Conservation (phyloP, 139 green algal genomes). For the Prasinococcaceae sp. region DNA sequence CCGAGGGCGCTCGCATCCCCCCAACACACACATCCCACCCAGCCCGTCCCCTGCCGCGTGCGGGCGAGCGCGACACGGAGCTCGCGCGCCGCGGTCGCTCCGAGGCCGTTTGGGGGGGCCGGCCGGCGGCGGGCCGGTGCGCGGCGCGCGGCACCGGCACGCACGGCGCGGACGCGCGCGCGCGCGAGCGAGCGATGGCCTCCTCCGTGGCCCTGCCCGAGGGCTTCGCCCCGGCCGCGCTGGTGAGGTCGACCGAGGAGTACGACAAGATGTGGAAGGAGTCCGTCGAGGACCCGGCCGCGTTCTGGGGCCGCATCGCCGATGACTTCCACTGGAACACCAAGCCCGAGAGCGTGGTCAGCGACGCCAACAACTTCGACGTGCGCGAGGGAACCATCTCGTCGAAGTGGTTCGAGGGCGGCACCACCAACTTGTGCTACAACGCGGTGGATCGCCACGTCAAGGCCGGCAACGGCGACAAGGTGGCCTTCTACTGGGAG, state of each 20-base stretch:
- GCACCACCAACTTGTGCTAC: constrained; percentile 66
- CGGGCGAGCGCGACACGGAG: no score
- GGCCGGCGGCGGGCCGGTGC: no score
- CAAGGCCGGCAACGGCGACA: constrained; percentile 34
- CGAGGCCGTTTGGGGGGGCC: not conserved
- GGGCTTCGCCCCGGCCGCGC: not conserved
- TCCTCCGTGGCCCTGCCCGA: not conserved
- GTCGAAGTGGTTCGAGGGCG: constrained; percentile 65
- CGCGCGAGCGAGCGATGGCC: no score
- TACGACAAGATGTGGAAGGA: constrained; percentile 70
- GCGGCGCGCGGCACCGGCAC: no score
- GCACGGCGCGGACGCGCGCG: no score
- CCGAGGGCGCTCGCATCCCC: no score
- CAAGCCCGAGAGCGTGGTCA: constrained; percentile 48
- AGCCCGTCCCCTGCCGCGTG: no score
- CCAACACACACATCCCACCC: no score
- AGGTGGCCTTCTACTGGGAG: constrained; percentile 57
- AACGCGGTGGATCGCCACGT: constrained; percentile 71
- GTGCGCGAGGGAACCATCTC: constrained; percentile 43
- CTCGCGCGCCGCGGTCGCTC: not conserved
- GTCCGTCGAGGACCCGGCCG: constrained; percentile 65
- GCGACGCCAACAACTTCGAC: constrained; percentile 71
- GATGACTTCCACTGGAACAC: constrained; percentile 75
- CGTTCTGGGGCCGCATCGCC: constrained; percentile 79
- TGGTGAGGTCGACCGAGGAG: constrained; percentile 15